Percentiles rank a stretch among this genome's conserved stretches.
Evolutionary conservation across 1,284 basidiomycete species (phyloP).

Genomic region (Malassezia yamatoensis): DNA sequence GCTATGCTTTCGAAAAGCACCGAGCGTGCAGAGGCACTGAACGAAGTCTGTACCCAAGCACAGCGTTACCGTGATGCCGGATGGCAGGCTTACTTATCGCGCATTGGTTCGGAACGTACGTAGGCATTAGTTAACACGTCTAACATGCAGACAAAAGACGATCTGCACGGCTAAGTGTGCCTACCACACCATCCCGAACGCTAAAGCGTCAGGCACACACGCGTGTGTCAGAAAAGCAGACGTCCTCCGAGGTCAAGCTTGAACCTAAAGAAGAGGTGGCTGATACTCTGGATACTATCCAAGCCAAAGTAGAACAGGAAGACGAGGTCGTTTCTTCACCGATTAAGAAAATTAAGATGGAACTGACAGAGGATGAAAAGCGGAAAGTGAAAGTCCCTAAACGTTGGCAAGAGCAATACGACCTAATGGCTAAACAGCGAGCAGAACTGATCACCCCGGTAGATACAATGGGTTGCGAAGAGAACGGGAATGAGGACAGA

Average conservation of each 20-base stretch:
- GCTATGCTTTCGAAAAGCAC: slow-evolving; percentile 47
- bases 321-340: slow-evolving; percentile 19
- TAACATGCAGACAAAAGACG: not conserved
- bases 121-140: slow-evolving; percentile 11
- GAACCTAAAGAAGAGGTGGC: slow-evolving; percentile 5
- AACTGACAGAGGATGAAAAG: slow-evolving; percentile 30
- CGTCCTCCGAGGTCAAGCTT: not conserved
- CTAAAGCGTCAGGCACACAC: not conserved
- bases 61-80: slow-evolving; percentile 74
- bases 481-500: slow-evolving; percentile 29
- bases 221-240: not conserved
- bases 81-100: slow-evolving; percentile 76
- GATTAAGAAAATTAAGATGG: slow-evolving; percentile 37
- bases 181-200: not conserved
- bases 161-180: not conserved
- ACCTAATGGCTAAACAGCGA: slow-evolving; percentile 27
- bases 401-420: slow-evolving; percentile 29
- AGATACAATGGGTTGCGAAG: slow-evolving; percentile 47
- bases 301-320: not conserved
- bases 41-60: slow-evolving; percentile 60
- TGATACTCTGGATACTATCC: not conserved
- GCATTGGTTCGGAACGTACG: slow-evolving; percentile 21
- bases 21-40: slow-evolving; percentile 49
- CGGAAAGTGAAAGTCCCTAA: slow-evolving; percentile 25
- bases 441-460: slow-evolving; percentile 40